Percentiles rank a stretch among this genome's conserved stretches.
Evolutionary conservation across 2,329 filamentous ascomycete genomes (phyloP).

Genomic region (Lasiodiplodia sp.): DNA sequence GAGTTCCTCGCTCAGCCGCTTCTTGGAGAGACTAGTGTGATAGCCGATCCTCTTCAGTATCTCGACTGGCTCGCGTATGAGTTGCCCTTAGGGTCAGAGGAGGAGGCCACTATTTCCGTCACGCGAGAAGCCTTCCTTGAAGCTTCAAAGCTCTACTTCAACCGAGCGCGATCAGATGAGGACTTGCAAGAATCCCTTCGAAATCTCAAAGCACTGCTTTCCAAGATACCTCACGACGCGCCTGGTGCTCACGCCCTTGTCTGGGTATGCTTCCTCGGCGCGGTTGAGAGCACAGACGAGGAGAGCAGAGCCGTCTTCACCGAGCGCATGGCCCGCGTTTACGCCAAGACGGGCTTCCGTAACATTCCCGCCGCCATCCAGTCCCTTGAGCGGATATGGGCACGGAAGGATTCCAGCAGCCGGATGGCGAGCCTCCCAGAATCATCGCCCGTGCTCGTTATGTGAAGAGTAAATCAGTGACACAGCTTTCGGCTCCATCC

Average conservation of each 20-base stretch:
- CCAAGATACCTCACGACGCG: slow-evolving; percentile 30
- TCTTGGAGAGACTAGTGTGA: slow-evolving; percentile 32
- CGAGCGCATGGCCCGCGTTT: slow-evolving; percentile 33
- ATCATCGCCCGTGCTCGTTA: slow-evolving; percentile 34
- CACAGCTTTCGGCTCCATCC: not conserved
- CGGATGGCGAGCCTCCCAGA: slow-evolving; percentile 33
- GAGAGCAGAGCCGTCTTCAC: slow-evolving; percentile 34
- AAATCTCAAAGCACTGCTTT: slow-evolving; percentile 25
- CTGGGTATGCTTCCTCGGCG: slow-evolving; percentile 37
- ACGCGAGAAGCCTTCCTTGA: slow-evolving; percentile 29
- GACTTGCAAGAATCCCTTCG: not conserved
- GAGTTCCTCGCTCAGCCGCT: slow-evolving; percentile 35
- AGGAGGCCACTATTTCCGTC: slow-evolving; percentile 26
- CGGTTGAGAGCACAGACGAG: slow-evolving; percentile 33
- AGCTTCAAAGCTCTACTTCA: slow-evolving; percentile 24
- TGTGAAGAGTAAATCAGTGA: slow-evolving; percentile 29
- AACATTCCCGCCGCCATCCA: slow-evolving; percentile 35
- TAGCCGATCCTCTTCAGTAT: slow-evolving; percentile 31
- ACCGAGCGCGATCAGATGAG: not conserved
- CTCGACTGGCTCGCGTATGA: slow-evolving; percentile 33
- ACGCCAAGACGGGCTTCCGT: slow-evolving; percentile 34
- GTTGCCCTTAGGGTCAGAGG: slow-evolving; percentile 18
- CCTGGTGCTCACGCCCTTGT: slow-evolving; percentile 35
- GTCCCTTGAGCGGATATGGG: slow-evolving; percentile 34
- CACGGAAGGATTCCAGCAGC: slow-evolving; percentile 26